A percentile compares a stretch with the other conserved stretches of the same genome.
Evolutionary conservation across 805 yeast species (phyloP).

Genomic region (Candida fluviatilis): DNA sequence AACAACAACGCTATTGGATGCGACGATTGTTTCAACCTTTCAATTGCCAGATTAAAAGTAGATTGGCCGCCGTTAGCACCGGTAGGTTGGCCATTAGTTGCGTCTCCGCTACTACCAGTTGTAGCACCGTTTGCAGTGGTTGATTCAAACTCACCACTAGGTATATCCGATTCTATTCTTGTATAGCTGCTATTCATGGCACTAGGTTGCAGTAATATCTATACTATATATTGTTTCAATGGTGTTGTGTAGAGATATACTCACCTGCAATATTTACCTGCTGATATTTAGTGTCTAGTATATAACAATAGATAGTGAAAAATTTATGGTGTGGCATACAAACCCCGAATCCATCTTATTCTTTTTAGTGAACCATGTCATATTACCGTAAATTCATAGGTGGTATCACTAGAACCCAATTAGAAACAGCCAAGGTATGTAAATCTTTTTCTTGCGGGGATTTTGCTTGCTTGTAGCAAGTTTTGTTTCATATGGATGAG

Average conservation of each 20-base stretch:
- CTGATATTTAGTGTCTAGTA: too few relatives aligned
- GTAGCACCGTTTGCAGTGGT: neutral
- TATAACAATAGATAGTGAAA: too few relatives aligned
- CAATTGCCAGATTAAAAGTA: conserved; percentile 9
- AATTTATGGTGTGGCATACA: neutral
- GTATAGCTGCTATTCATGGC: conserved; percentile 16
- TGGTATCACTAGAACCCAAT: conserved; percentile 39
- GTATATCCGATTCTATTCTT: conserved; percentile 26
- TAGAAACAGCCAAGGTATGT: conserved; percentile 43
- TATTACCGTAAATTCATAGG: conserved; percentile 29
- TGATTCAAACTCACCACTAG: conserved; percentile 6
- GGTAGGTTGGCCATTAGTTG: conserved; percentile 2
- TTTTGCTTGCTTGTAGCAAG: neutral
- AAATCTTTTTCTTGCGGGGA: neutral
- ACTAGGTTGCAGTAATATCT: neutral
- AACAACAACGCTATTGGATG: conserved; percentile 77
- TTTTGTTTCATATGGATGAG: neutral
- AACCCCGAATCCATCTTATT: neutral
- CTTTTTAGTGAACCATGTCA: conserved; percentile 1
- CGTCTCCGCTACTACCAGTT: neutral
- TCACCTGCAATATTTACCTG: too few relatives aligned
- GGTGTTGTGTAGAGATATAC: too few relatives aligned
- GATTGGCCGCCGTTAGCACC: neutral
- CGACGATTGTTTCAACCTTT: conserved; percentile 58
- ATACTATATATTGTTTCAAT: neutral